Conservation (phyloP, 1,284 basidiomycete species). For the Cerioporus squamosus region DNA sequence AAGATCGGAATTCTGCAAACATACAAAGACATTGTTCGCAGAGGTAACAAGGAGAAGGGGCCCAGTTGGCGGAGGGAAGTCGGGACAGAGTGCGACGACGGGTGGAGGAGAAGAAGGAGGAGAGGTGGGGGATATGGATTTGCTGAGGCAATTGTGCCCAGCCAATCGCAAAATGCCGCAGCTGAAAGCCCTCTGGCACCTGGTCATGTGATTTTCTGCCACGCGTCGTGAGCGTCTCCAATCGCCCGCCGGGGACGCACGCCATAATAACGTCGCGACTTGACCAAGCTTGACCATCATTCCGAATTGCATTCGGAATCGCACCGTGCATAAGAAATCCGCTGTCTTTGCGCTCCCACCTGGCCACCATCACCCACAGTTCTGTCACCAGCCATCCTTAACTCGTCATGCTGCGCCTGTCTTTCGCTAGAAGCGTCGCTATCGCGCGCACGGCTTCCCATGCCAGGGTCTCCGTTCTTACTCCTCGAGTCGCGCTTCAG, state of each 20-base stretch:
- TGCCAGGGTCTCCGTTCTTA: not conserved
- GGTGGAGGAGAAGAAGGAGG: conserved; percentile 18
- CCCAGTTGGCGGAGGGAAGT: not conserved
- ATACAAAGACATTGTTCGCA: too few species aligned
- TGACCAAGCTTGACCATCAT: not conserved
- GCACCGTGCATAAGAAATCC: not conserved
- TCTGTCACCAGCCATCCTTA: not conserved
- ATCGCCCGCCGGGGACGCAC: not conserved
- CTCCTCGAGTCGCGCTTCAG: conserved; percentile 14
- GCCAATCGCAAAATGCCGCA: conserved; percentile 38
- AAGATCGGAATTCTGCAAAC: not conserved
- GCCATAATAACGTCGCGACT: conserved; percentile 18
- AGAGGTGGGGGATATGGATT: conserved; percentile 2
- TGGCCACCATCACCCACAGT: not conserved
- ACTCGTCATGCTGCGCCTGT: conserved; percentile 27
- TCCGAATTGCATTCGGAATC: not conserved
- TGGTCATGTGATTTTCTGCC: conserved; percentile 3
- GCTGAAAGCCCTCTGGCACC: conserved; percentile 12
- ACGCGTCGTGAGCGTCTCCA: not conserved
- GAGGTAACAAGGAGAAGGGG: too few species aligned
- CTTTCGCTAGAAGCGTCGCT: conserved; percentile 16
- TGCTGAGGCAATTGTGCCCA: conserved; percentile 40
- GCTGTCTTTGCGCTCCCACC: not conserved
- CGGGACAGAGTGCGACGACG: conserved; percentile 4
- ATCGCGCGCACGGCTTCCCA: not conserved